A percentile compares a stretch with the other conserved stretches of the same genome.
Conservation (phyloP, 148 eudicot species). For the Chenopodium formosanum region DNA sequence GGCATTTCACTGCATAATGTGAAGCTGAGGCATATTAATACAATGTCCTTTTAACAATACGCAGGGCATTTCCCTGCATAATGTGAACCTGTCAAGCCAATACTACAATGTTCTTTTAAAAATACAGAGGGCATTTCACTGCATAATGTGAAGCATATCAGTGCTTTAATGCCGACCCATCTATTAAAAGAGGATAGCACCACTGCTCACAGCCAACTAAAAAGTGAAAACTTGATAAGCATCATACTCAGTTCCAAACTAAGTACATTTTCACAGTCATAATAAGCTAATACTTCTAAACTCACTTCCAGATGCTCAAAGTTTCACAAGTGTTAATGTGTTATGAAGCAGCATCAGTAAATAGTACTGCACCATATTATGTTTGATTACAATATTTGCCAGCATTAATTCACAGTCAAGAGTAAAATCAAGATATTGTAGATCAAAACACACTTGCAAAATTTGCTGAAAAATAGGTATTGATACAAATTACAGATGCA, state of each 20-base stretch:
- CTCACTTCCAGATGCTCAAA: background rate
- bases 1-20: background rate
- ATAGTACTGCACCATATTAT: background rate
- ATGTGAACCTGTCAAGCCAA: background rate
- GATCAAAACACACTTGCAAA: background rate
- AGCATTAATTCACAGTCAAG: background rate
- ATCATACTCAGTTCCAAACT: background rate
- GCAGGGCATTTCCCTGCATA: background rate
- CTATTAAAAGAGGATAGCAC: background rate
- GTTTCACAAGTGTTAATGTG: background rate
- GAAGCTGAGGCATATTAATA: background rate
- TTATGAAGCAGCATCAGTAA: background rate
- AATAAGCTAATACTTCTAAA: background rate
- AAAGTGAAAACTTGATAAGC: background rate
- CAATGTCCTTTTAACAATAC: background rate
- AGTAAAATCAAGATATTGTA: background rate
- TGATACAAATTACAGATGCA: no score
- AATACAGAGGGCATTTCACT: no score
- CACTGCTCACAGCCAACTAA: background rate
- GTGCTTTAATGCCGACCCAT: background rate
- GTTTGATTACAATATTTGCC: background rate
- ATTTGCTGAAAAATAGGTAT: background rate
- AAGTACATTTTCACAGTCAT: background rate
- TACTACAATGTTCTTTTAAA: no score
- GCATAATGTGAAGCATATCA: background rate